Evolutionary conservation across 345 rosid species (phyloP).

Genomic region (Moricandia moricandioides): DNA sequence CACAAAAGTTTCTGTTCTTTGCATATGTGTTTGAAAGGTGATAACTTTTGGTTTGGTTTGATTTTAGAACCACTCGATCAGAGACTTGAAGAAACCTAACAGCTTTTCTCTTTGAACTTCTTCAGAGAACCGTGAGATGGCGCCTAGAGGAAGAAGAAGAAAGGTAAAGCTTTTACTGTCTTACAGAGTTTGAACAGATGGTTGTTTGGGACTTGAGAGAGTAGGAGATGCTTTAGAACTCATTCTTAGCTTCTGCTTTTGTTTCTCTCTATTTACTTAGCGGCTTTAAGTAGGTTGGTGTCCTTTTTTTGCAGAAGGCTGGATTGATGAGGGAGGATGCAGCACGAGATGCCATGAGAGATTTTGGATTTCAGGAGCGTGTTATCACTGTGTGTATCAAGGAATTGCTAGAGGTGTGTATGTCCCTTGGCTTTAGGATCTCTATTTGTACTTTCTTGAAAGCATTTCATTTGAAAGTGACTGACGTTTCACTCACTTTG

Average conservation of each 20-base stretch:
- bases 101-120: neutral
- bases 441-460: neutral
- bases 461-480: neutral
- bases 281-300: too few species aligned
- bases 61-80: neutral
- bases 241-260: neutral
- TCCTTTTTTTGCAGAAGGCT: neutral
- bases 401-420: slow-evolving; percentile 32
- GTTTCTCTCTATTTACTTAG: too few species aligned
- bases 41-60: neutral
- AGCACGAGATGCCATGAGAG: slow-evolving; percentile 43
- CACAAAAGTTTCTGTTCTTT: neutral
- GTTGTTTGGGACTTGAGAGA: neutral
- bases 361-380: slow-evolving; percentile 29
- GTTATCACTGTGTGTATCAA: slow-evolving; percentile 29
- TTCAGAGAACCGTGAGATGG: neutral
- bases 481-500: neutral
- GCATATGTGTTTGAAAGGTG: neutral
- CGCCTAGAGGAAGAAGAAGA: neutral
- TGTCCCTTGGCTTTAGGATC: neutral
- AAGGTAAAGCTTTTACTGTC: neutral
- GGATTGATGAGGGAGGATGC: slow-evolving; percentile 44
- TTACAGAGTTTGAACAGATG: neutral
- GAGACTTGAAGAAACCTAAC: neutral
- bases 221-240: neutral